phyloP scores from a whole-genome alignment of 2,329 filamentous ascomycete genomes.

The Aureobasidium melanogenum region DNA sequence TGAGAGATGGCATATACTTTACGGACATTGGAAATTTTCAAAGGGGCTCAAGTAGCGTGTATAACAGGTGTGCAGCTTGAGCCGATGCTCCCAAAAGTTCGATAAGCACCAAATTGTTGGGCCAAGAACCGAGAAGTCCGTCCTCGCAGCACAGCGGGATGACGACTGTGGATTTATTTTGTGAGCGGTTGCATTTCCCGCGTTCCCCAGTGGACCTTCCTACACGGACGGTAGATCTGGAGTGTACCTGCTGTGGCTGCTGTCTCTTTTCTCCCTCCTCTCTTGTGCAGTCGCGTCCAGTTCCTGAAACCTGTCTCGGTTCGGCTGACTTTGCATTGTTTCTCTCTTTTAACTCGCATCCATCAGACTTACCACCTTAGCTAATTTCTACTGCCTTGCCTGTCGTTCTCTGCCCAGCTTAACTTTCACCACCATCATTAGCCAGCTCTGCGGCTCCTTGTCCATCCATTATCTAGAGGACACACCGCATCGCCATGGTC shows the following conservation, averaged over 20 bases:
- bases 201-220: constrained; percentile 8
- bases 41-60: not conserved
- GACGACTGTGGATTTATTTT: not conserved
- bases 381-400: not conserved
- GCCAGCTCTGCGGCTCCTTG: not conserved
- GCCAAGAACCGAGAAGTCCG: not conserved
- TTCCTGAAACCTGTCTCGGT: constrained; percentile 11
- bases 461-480: not conserved
- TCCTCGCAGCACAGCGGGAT: not conserved
- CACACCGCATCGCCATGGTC: constrained; percentile 54
- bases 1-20: no score
- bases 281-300: not conserved
- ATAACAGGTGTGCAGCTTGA: not conserved
- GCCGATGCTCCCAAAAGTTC: not conserved
- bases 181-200: not conserved
- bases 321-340: constrained; percentile 9
- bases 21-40: not conserved
- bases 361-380: not conserved
- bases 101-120: constrained; percentile 7
- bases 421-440: not conserved
- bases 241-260: not conserved
- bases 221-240: not conserved
- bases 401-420: not conserved
- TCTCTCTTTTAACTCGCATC: constrained; percentile 2
- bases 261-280: not conserved